These are phyloP conservation scores for Ramalina intermedia DNA, from an alignment of 495 filamentous ascomycete species.

Conservation along the genomic window DNA sequence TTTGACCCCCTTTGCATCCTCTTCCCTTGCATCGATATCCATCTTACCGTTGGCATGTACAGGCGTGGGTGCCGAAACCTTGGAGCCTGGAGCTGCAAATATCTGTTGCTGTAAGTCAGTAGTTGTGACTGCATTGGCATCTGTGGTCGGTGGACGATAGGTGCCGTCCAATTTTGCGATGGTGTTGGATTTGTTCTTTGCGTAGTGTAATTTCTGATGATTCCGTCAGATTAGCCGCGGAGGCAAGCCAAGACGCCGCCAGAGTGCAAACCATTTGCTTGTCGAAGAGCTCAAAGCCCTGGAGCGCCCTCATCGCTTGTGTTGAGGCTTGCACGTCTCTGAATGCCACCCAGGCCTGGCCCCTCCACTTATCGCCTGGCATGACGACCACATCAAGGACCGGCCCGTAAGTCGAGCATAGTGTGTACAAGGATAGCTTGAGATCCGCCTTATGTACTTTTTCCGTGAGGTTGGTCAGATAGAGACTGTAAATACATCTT, in stretches of 20 bases:
- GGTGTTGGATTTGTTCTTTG: slow-evolving; percentile 69
- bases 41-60: slow-evolving; percentile 30
- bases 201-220: slow-evolving; percentile 69
- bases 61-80: slow-evolving; percentile 28
- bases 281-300: slow-evolving; percentile 79
- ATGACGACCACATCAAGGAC: slow-evolving; percentile 89
- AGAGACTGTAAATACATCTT: slow-evolving; percentile 44
- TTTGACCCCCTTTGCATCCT: slow-evolving; percentile 37
- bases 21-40: slow-evolving; percentile 3
- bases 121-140: slow-evolving; percentile 37
- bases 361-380: slow-evolving; percentile 79
- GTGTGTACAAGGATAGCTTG: slow-evolving; percentile 69
- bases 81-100: slow-evolving; percentile 51
- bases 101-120: slow-evolving; percentile 72
- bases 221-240: neutral
- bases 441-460: slow-evolving; percentile 80
- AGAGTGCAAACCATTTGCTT: slow-evolving; percentile 58
- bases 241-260: neutral
- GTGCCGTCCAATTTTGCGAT: slow-evolving; percentile 85
- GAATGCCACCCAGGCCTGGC: slow-evolving; percentile 87
- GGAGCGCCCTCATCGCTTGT: slow-evolving; percentile 74
- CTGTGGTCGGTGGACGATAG: slow-evolving; percentile 46
- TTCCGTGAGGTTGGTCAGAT: slow-evolving; percentile 69
- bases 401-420: slow-evolving; percentile 86
- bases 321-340: slow-evolving; percentile 75